Base-by-base conservation (phyloP, 192 early-diverging fungal genomes). In the Backusella sp. region DNA sequence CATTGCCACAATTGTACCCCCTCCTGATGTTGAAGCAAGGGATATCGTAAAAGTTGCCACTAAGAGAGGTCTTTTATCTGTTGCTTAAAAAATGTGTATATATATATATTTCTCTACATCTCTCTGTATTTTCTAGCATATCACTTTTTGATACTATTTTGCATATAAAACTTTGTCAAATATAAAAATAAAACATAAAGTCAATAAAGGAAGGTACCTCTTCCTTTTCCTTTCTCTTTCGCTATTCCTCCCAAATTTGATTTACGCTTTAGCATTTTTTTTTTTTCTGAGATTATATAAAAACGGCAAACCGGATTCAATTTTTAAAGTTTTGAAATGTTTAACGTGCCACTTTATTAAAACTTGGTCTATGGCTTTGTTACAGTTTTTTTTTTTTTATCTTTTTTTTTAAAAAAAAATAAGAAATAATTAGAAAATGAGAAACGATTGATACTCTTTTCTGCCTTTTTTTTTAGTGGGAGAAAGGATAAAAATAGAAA, bases 1-100 rank as follows among this genome's bases (percentile, higher is more conserved):
- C 69, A 70, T 83, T 28, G 69, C 62, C 56, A 65, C 44, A 41
- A 83, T 83, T 37, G 66, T 32, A 30, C 69, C 37, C 19, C 35
- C 41, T 41, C 36, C 41, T 32, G 28, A 46, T 49, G 21, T 46
- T 46, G 41, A 70, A 12, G 69, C 69, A 23, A 46, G 21, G 28
- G 6, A 32, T 70, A 49, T 70, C 28, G 41, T 70, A 28, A 3
- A 41, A 44, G 21, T 17, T 3, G 69, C 41, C 4, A 17, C 28
- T 15, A 39, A 70, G 11, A 70, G 26, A 70, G 23, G 42, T 7
- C 41, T 44, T 70, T 70, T 70, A 46, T 28, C 69, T 21, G 9
- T 23, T 35, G 15, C 36, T 35, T 66, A 59, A 59, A 59, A 59
- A 59, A n/a, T 49, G 6, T n/a, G n/a, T 49, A 49, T 49, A 49